Conservation (phyloP, 257 asterid genomes). For the Rhazya stricta region DNA sequence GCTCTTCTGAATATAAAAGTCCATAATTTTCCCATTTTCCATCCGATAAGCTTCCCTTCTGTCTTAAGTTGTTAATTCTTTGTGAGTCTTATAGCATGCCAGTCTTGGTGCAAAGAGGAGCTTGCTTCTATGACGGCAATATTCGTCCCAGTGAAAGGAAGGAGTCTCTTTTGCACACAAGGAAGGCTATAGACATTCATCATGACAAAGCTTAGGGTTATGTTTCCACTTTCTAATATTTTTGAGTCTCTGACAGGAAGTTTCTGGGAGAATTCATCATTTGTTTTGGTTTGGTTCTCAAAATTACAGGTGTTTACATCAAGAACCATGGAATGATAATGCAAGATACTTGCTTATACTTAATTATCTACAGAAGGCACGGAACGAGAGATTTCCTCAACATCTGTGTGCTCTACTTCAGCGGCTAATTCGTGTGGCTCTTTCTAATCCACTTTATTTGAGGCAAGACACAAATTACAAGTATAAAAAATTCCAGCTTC, state of each 20-base stretch:
- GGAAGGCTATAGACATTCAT: not conserved
- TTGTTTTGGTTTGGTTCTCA: constrained; percentile 1
- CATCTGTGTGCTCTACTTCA: constrained; percentile 49
- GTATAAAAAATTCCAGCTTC: constrained; percentile 68
- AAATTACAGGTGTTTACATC: constrained; percentile 70
- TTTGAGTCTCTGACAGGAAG: not conserved
- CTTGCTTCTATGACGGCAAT: not conserved
- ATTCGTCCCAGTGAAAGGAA: not conserved
- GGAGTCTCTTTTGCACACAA: not conserved
- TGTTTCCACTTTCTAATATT: not conserved
- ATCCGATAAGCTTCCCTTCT: not conserved
- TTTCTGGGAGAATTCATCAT: not conserved
- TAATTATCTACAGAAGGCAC: constrained; percentile 68
- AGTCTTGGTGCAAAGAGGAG: not conserved
- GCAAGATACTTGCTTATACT: constrained; percentile 70
- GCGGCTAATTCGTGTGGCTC: constrained; percentile 57
- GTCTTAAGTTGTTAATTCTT: not conserved
- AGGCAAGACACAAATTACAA: constrained; percentile 28
- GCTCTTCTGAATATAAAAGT: not conserved
- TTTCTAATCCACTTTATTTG: constrained; percentile 36
- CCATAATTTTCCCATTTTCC: not conserved
- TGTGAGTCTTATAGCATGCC: not conserved
- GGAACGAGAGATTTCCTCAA: constrained; percentile 62
- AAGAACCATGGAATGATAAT: constrained; percentile 82
- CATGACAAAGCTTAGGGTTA: not conserved